Evolutionary conservation across 2,329 filamentous ascomycete species (phyloP).

Genomic region (Anisogramma anomala): DNA sequence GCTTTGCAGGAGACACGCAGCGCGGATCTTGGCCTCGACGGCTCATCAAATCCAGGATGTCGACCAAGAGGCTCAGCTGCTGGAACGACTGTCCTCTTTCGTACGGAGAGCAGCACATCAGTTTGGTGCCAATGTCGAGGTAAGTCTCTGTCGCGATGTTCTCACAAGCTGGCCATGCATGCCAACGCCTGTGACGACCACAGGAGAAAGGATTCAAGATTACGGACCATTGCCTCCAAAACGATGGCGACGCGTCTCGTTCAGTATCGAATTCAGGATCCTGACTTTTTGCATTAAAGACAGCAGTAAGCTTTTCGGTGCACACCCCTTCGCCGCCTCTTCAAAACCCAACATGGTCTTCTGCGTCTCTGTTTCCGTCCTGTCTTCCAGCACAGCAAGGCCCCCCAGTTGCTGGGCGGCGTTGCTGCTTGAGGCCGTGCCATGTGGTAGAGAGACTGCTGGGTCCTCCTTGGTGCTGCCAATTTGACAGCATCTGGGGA

Average conservation of each 20-base stretch:
- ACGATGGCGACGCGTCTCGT: conserved; percentile 27
- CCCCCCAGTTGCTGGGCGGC: too few relatives aligned
- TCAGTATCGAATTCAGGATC: conserved; percentile 27
- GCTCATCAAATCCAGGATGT: conserved; percentile 39
- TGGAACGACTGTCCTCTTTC: conserved; percentile 25
- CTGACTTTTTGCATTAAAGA: conserved; percentile 25
- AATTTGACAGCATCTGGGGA: too few relatives aligned
- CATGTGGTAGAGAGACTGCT: too few relatives aligned
- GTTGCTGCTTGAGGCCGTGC: too few relatives aligned
- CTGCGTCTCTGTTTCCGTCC: conserved; percentile 20
- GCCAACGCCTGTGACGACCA: not conserved
- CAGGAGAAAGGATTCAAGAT: not conserved
- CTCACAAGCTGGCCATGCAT: conserved; percentile 22
- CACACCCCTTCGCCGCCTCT: conserved; percentile 18
- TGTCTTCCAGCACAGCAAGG: not conserved
- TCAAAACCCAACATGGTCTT: conserved; percentile 20
- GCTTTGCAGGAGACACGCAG: conserved; percentile 34
- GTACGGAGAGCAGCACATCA: conserved; percentile 34
- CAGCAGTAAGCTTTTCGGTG: conserved; percentile 27
- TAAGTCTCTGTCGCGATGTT: conserved; percentile 26
- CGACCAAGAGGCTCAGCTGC: conserved; percentile 38
- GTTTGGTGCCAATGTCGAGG: conserved; percentile 24
- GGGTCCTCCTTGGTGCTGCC: too few relatives aligned
- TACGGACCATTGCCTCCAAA: conserved; percentile 21
- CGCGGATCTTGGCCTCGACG: conserved; percentile 36